A percentile compares a stretch with the other conserved stretches of the same genome.
phyloP scores from a whole-genome alignment of 2,329 filamentous ascomycete genomes.

The Teratosphaeria zuluensis region DNA sequence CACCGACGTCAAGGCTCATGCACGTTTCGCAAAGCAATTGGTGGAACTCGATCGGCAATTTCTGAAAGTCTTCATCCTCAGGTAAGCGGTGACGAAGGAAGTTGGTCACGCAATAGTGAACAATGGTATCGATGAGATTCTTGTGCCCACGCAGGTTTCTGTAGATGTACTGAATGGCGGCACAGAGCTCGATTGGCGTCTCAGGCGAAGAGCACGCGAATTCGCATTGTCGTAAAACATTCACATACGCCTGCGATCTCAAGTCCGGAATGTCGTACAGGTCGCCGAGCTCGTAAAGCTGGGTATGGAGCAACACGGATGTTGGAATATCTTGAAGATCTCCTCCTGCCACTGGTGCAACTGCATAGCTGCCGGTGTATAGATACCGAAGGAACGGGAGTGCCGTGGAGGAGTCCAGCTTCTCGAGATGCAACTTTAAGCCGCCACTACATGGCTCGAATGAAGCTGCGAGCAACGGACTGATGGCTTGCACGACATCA shows the following conservation, averaged over 20 bases:
- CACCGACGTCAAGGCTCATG: conserved; percentile 28
- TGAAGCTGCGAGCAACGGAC: conserved; percentile 30
- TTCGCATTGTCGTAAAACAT: conserved; percentile 31
- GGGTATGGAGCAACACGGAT: conserved; percentile 31
- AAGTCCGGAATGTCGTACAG: conserved; percentile 33
- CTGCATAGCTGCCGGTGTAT: conserved; percentile 32
- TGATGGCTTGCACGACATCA: conserved; percentile 24
- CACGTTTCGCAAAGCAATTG: conserved; percentile 31
- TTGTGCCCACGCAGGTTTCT: conserved; percentile 17
- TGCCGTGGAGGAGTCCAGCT: conserved; percentile 23
- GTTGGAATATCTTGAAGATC: conserved; percentile 19
- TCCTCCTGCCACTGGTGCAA: conserved; percentile 13
- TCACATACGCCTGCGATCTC: conserved; percentile 29
- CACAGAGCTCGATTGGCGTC: conserved; percentile 31
- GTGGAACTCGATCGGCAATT: conserved; percentile 31
- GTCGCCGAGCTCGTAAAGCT: conserved; percentile 32
- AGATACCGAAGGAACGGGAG: conserved; percentile 32
- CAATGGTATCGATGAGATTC: conserved; percentile 28
- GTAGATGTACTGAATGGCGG: conserved; percentile 28
- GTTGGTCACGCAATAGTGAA: conserved; percentile 34
- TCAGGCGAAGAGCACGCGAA: conserved; percentile 28
- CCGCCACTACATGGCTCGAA: conserved; percentile 29
- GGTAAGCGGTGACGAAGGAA: conserved; percentile 30
- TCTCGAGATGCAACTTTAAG: conserved; percentile 30
- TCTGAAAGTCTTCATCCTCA: conserved; percentile 27